phyloP scores from a whole-genome alignment of 1,284 basidiomycete species.

The Rhizopogon parksii region DNA sequence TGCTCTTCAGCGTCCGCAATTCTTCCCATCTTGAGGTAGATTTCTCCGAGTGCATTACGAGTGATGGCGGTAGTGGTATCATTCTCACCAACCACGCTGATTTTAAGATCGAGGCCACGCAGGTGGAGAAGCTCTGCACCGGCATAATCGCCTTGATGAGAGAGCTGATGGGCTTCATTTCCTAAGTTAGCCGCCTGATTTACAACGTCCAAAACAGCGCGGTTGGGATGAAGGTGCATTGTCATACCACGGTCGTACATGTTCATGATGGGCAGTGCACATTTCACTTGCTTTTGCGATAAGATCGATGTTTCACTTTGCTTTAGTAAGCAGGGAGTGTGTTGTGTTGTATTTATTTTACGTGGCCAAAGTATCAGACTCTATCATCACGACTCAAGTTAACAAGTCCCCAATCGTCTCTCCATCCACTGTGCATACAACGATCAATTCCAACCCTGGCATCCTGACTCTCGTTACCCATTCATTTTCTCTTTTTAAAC shows the following conservation, averaged over 20 bases:
- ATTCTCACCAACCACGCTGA: slow-evolving; percentile 11
- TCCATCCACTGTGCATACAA: slow-evolving; percentile 27
- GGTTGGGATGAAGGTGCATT: too few species aligned
- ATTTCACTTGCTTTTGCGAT: too few species aligned
- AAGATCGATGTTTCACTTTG: too few species aligned
- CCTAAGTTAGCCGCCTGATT: not conserved
- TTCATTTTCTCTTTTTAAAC: slow-evolving; percentile 18
- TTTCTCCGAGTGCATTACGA: slow-evolving; percentile 29
- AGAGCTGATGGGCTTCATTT: slow-evolving; percentile 18
- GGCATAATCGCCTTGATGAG: slow-evolving; percentile 20
- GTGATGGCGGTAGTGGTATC: slow-evolving; percentile 23
- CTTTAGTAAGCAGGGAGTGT: slow-evolving; percentile 7
- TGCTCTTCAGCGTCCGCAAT: slow-evolving; percentile 29
- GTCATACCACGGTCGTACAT: too few species aligned
- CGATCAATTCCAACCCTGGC: slow-evolving; percentile 26
- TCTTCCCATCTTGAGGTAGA: slow-evolving; percentile 26
- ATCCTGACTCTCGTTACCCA: slow-evolving; percentile 40
- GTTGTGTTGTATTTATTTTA: slow-evolving; percentile 23
- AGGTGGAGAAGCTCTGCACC: slow-evolving; percentile 26
- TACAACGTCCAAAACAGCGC: not conserved
- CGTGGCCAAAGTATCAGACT: slow-evolving; percentile 5
- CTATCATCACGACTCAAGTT: slow-evolving; percentile 13
- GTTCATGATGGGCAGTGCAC: too few species aligned
- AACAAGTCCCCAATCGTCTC: slow-evolving; percentile 19
- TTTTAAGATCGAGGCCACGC: slow-evolving; percentile 26